Evolutionary conservation across 768 basidiomycete species (phyloP).

Genomic region (Serpula lacrymans): DNA sequence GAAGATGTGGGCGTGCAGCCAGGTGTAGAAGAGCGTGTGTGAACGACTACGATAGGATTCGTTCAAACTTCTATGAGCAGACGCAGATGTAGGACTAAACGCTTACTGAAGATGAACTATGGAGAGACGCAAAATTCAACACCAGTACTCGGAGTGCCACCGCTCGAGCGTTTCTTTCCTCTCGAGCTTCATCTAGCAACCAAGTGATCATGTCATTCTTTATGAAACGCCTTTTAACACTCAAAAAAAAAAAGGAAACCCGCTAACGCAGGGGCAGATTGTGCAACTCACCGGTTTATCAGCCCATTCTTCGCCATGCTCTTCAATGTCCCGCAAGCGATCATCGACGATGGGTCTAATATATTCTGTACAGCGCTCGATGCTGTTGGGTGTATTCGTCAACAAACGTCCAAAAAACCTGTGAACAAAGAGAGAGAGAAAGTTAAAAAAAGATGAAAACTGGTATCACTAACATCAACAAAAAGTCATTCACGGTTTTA

Average conservation of each 20-base stretch:
- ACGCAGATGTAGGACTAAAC: neutral
- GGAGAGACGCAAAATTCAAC: conserved; percentile 37
- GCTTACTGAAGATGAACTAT: conserved; percentile 29
- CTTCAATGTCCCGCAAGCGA: conserved; percentile 21
- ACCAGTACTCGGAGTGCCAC: conserved; percentile 32
- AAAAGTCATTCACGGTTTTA: conserved; percentile 30
- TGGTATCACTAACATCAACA: conserved; percentile 5
- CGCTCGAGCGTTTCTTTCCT: conserved; percentile 24
- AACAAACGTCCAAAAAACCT: conserved; percentile 31
- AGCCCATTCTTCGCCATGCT: conserved; percentile 23
- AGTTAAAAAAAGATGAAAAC: conserved; percentile 5
- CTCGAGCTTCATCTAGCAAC: conserved; percentile 34
- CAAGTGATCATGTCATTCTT: conserved; percentile 40
- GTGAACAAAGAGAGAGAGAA: conserved; percentile 7
- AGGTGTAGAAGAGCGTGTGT: conserved; percentile 38
- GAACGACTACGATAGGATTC: conserved; percentile 22
- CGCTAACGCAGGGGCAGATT: conserved; percentile 1
- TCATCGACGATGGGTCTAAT: conserved; percentile 31
- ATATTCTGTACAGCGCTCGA: conserved; percentile 24
- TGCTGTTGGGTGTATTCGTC: conserved; percentile 29
- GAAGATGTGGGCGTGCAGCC: conserved; percentile 36
- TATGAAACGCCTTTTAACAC: neutral
- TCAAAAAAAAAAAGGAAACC: conserved; percentile 6
- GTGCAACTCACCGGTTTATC: conserved; percentile 30
- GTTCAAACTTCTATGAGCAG: too few species aligned